These are phyloP conservation scores for Neofusicoccum kwambonambiense DNA, from an alignment of 2,329 filamentous ascomycete genomes.

Conservation along the genomic window DNA sequence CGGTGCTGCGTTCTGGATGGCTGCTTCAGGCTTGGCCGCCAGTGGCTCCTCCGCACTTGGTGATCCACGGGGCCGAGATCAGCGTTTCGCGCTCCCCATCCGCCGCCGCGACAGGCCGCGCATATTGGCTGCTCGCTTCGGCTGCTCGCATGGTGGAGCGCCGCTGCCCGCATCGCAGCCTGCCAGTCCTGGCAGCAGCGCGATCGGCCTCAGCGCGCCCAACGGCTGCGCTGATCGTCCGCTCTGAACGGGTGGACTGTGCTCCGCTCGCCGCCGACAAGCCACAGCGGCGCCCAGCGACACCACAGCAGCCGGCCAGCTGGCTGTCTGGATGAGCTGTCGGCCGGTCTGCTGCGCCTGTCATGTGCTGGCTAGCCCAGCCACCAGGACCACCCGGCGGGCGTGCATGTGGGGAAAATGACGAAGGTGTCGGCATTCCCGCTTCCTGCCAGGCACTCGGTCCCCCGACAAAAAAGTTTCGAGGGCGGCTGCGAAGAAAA, in stretches of 20 bases:
- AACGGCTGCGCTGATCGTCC: constrained; percentile 8
- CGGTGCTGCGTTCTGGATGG: constrained; percentile 3
- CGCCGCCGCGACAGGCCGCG: not conserved
- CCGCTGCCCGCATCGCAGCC: not conserved
- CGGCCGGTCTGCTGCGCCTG: constrained; percentile 10
- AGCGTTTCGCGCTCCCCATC: constrained; percentile 2
- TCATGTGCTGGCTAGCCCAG: constrained; percentile 8
- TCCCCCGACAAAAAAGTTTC: constrained; percentile 11
- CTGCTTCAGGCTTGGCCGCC: constrained; percentile 10
- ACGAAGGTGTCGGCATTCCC: not conserved
- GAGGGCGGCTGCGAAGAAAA: not conserved
- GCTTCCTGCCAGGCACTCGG: constrained; percentile 6
- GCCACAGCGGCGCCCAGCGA: not conserved
- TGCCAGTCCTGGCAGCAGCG: not conserved
- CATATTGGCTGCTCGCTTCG: constrained; percentile 4
- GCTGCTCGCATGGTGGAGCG: constrained; percentile 5
- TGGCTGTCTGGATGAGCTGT: not conserved
- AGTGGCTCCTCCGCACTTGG: constrained; percentile 11
- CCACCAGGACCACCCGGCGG: not conserved
- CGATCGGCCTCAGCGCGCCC: not conserved
- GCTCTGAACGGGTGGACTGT: constrained; percentile 10
- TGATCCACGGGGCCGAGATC: constrained; percentile 15
- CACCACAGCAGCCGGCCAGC: not conserved
- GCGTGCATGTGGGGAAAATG: constrained; percentile 1
- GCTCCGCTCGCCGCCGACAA: not conserved